Evolutionary conservation across 371 early-diverging fungal species (phyloP).

Genomic region (Rhizopus stolonifer): DNA sequence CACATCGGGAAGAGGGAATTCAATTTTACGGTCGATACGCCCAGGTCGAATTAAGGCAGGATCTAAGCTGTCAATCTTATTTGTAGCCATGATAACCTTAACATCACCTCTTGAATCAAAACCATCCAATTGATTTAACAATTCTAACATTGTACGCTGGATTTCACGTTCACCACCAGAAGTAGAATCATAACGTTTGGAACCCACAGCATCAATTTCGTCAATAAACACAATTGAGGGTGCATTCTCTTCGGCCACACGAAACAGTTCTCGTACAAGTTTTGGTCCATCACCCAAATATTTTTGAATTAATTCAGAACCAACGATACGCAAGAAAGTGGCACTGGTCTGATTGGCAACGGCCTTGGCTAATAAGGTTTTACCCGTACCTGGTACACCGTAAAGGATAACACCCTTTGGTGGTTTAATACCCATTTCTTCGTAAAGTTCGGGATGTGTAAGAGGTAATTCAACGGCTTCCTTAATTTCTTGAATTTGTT

Average conservation of each 20-base stretch:
- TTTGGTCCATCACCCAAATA: conserved; percentile 99
- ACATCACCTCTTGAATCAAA: conserved; percentile 99
- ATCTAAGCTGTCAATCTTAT: conserved; percentile 98
- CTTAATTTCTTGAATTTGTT: conserved; percentile 99
- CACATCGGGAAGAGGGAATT: conserved; percentile 99
- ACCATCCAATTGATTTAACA: conserved; percentile 99
- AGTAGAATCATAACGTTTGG: conserved; percentile 97
- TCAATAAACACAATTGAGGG: conserved; percentile 99
- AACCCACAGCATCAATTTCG: conserved; percentile 99
- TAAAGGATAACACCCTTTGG: conserved; percentile 99
- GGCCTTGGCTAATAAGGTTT: conserved; percentile 99
- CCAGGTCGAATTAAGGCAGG: conserved; percentile 99
- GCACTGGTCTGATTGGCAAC: conserved; percentile 99
- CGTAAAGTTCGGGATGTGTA: conserved; percentile 99
- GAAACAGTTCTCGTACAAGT: conserved; percentile 98
- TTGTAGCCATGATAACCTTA: conserved; percentile 99
- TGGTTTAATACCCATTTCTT: conserved; percentile 99
- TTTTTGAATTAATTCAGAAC: conserved; percentile 99
- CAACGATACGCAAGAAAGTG: conserved; percentile 99
- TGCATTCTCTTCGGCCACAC: conserved; percentile 98
- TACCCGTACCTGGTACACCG: conserved; percentile 99
- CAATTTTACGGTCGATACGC: conserved; percentile 99
- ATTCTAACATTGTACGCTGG: conserved; percentile 99
- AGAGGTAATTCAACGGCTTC: conserved; percentile 99
- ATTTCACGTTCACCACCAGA: conserved; percentile 99